Percentiles rank a stretch among this genome's conserved stretches.
Conservation (phyloP, 805 yeast genomes). For the Torulaspora indica region DNA sequence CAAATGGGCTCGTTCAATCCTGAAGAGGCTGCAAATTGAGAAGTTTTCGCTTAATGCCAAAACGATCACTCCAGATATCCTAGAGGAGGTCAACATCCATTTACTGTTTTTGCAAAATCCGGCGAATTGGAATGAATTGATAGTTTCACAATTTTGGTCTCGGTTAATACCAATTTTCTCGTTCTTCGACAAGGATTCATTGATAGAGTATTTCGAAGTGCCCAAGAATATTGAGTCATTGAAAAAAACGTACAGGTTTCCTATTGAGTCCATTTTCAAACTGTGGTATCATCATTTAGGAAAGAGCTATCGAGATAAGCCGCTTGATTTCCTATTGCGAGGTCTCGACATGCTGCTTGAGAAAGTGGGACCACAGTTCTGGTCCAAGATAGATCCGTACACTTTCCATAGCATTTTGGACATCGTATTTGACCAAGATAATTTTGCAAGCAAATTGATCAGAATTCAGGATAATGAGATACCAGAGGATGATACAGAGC, state of each 20-base stretch:
- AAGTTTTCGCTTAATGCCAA: constrained; percentile 12
- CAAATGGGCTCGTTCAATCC: constrained; percentile 44
- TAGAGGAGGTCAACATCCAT: constrained; percentile 55
- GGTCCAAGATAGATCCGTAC: constrained; percentile 53
- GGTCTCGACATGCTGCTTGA: constrained; percentile 45
- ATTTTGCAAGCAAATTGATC: constrained; percentile 39
- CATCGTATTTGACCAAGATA: constrained; percentile 52
- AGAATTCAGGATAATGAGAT: constrained; percentile 26
- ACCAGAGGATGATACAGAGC: constrained; percentile 31
- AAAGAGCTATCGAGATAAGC: constrained; percentile 30
- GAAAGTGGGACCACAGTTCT: constrained; percentile 44
- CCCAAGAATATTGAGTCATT: constrained; percentile 33
- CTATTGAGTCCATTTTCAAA: constrained; percentile 33
- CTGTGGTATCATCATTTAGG: constrained; percentile 34
- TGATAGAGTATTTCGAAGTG: constrained; percentile 27
- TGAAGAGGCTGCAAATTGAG: constrained; percentile 22
- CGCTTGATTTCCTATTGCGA: constrained; percentile 51
- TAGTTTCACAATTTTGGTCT: constrained; percentile 33
- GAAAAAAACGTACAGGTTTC: constrained; percentile 28
- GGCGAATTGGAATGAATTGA: constrained; percentile 39
- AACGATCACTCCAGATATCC: constrained; percentile 37
- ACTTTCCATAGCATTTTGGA: constrained; percentile 55
- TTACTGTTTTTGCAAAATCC: constrained; percentile 52
- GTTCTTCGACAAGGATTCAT: constrained; percentile 25
- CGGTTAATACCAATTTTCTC: constrained; percentile 31